Evolutionary conservation across 768 basidiomycete species (phyloP), one percentile per base, ranked within the genome.

Genomic region (Xanthoconium purpureum): DNA sequence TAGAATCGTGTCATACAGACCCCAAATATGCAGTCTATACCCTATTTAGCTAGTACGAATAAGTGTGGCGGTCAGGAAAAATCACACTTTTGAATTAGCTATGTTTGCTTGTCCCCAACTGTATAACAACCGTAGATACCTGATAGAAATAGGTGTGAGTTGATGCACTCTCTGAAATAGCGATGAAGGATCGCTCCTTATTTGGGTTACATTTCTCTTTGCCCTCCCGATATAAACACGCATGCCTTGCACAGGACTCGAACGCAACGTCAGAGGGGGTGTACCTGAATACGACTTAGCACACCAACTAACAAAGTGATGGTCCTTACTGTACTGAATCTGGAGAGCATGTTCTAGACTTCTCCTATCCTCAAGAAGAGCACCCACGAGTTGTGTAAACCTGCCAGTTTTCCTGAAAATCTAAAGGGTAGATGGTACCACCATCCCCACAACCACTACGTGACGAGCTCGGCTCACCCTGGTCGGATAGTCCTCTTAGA

Each of bases 191-290:
- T 82, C 75, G 13, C 64, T 65, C 57, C 78, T 78, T 35, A 88
- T 63, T 56, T 73, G 78, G 13, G 64, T 63, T 47, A 78, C 79
- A 57, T 90, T 88, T 30, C 85, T 83, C 68, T 84, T 91, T 6
- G 78, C 73, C 61, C 79, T 83, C 29, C 78, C 76, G 29, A 93
- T 72, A 59, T 92, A 90, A 40, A 92, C 79, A 66, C 89, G 87
- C 77, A 86, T 82, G 6, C 91, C 91, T 43, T 85, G 83, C 12
- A 78, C 78, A 17, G 84, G 79, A 1, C 81, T 86, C 28, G 83
- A 81, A 38, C 89, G 84, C 44, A 94, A 76, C 13, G 88, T 85
- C 58, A 93, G 65, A 13, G 91, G 91, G 28, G 87, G 83, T 1
- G 85, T 80, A 71, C 75, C 91, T 93, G 50, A 11, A 55, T 35